Percentiles rank a stretch among this genome's conserved stretches.
Conservation (phyloP, 441 rosid species). For the Adansonia grandidieri region DNA sequence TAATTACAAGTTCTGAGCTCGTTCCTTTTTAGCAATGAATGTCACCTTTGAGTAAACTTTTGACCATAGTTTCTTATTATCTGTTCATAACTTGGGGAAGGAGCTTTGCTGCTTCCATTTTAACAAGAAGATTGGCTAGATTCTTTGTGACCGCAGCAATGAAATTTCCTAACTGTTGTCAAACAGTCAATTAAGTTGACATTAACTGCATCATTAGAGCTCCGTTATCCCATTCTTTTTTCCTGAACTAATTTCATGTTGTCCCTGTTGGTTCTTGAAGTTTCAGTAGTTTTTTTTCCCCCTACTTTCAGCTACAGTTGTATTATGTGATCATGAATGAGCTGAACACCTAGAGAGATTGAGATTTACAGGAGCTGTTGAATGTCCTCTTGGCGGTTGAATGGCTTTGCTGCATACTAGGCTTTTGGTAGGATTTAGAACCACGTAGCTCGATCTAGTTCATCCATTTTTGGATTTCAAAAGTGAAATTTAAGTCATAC, state of each 20-base stretch:
- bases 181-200: not conserved
- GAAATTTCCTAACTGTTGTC: not conserved
- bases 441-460: not conserved
- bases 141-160: not conserved
- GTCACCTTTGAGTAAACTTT: no score
- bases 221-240: no score
- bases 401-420: not conserved
- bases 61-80: no score
- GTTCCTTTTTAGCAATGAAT: no score
- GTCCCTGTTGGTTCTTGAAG: not conserved
- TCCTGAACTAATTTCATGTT: not conserved
- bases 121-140: not conserved
- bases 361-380: not conserved
- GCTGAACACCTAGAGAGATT: not conserved
- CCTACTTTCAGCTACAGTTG: not conserved
- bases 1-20: not conserved
- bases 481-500: not conserved
- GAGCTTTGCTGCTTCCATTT: not conserved
- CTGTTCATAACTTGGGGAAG: no score
- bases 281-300: not conserved
- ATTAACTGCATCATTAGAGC: not conserved
- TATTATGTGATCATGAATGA: not conserved
- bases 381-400: not conserved
- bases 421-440: slow-evolving; percentile 6
- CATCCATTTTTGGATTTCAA: not conserved